Base-by-base conservation (phyloP, 306 rosid species). In the Pyrus bretschneideri region DNA sequence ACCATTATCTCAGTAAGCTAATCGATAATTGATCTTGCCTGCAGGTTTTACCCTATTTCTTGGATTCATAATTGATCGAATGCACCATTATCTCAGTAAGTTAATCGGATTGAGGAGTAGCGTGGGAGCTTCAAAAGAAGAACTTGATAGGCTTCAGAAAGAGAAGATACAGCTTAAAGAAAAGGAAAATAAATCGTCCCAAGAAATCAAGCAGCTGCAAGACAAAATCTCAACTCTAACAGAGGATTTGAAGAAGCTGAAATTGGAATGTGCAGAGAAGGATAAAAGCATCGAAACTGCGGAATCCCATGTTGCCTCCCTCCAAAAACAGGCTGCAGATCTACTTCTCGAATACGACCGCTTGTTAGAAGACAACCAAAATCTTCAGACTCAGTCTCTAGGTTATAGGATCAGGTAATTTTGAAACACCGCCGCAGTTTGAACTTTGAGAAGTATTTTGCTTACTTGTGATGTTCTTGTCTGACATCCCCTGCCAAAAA, bases 351-450 rank as follows among this genome's bases (percentile, higher is more conserved):
- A 92, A 71, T 92, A 90, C 11, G 97, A 90, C 74, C 82, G 91
- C 31, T 88, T 92, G 54, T 86, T 92, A 60, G 93, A 90, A 90
- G 96, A 90, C 74, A 92, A 90, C 87, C 97, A 92, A 79, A 88
- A 86, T 72, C 96, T 90, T 78, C 96, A 90, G 82, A 80, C 83
- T 88, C 93, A 87, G 81, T 62, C 83, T 44, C 25, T 54, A 33
- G 84, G 89, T 66, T 80, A 30, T 18, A 87, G 74, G 76, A 79
- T 70, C 67, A 87, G 76, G 70, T 59, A 62, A 79, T 45, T 45
- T 27, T 44, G 71, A 83, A 77, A 54, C 75, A n/a, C 77, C 52
- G 21, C 46, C 4, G 51, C 22, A 7, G 66, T 73, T 82, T 23
- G 13, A 57, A 67, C 73, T 71, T 79, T 64, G 80, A 71, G 64